Evolutionary conservation across 106 monocot species (phyloP), one percentile per base, ranked within the genome.

Genomic region (Chionographis japonica): DNA sequence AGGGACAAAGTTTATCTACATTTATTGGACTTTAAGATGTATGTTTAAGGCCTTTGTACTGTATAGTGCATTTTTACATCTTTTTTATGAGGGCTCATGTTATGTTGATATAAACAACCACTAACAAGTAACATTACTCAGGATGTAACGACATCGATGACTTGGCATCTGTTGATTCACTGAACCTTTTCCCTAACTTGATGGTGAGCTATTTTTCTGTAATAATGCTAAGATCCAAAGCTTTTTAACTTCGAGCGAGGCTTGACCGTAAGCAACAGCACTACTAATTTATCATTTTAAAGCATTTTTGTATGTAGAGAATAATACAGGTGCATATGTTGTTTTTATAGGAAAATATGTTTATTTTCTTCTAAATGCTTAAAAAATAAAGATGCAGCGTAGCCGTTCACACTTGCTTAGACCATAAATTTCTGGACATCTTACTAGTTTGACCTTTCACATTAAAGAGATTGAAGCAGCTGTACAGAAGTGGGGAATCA

Each of bases 111-210:
- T 69, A 54, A 58, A 51, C 66, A 60, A 72, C 50, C 64, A 49
- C 36, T 68, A 37, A 60, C 66, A 68, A 50, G 12, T 68, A 69
- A 40, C 58, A 52, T 62, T 27, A 61, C 37, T 71, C 80, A 98
- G 97, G 97, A 65, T 72, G 67, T 60, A 98, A 98, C 65, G 74
- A 90, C 50, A 92, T 98, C 27, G 81, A 81, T 17, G 87, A 90
- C 54, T 65, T 90, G 72, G 68, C 70, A 72, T 92, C 90, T 66
- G 54, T 98, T 63, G 90, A 98, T 90, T 85, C 89, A 17, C 72
- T 98, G 35, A 93, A 93, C 67, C 56, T 40, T 61, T 98, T 93
- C 52, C 90, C 92, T 51, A 81, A 56, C 61, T 90, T 98, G 69
- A 62, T 65, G 82, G 97, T 98, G 65, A 87, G 88, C 39, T 71